phyloP scores from a whole-genome alignment of 2,329 filamentous ascomycete species.

The Aspergillus quadrilineatus region DNA sequence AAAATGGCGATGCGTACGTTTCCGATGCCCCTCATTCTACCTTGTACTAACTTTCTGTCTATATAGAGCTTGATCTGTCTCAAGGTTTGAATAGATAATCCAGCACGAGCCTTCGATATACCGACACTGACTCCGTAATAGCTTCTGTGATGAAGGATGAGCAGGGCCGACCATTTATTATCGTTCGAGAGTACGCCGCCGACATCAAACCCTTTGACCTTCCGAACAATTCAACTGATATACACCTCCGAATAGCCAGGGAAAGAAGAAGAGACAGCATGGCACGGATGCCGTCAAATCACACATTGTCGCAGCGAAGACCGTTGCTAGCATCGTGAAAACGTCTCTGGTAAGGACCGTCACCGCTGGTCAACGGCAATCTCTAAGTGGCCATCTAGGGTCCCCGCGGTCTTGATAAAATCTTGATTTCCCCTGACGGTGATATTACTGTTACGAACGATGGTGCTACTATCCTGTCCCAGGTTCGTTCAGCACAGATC shows the following conservation, averaged over 20 bases:
- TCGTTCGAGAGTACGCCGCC: constrained; percentile 84
- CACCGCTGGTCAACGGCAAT: background rate
- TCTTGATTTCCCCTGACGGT: constrained; percentile 95
- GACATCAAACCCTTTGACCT: constrained; percentile 1
- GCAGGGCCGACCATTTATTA: constrained; percentile 93
- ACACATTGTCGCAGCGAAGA: constrained; percentile 94
- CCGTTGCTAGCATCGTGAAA: constrained; percentile 95
- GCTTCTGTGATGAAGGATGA: constrained; percentile 91
- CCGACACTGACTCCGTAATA: constrained; percentile 33
- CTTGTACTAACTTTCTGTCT: constrained; percentile 27
- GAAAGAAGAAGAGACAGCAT: constrained; percentile 95
- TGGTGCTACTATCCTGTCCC: constrained; percentile 91
- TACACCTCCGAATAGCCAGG: constrained; percentile 62
- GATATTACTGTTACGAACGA: constrained; percentile 99
- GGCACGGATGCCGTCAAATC: constrained; percentile 97
- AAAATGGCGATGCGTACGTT: constrained; percentile 51
- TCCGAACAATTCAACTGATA: constrained; percentile 12
- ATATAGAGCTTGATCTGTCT: constrained; percentile 49
- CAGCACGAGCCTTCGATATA: background rate
- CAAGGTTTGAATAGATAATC: constrained; percentile 36
- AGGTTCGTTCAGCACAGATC: constrained; percentile 42
- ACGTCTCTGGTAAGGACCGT: constrained; percentile 69
- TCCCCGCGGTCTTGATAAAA: constrained; percentile 95
- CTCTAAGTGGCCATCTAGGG: constrained; percentile 51
- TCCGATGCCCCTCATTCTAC: constrained; percentile 38